A percentile compares a stretch with the other conserved stretches of the same genome.
Conservation (phyloP, 108 stramenopile species). For the Schizochytrium sp. region DNA sequence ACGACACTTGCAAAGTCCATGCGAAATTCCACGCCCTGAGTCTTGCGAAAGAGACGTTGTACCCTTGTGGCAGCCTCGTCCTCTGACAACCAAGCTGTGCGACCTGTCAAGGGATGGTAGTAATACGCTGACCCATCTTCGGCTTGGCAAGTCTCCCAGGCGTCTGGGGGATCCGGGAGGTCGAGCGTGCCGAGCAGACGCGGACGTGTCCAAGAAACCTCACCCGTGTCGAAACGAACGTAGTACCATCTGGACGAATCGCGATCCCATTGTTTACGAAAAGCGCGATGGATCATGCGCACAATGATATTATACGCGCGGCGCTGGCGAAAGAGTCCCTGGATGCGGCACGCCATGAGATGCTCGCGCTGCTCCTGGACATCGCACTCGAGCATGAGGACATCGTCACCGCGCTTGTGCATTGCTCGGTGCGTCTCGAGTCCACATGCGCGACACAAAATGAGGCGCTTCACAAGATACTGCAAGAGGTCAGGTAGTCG, state of each 20-base stretch:
- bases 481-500: not conserved
- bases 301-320: slow-evolving; percentile 12
- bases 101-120: slow-evolving; percentile 35
- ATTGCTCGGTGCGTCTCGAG: not conserved
- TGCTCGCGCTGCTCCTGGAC: slow-evolving; percentile 6
- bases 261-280: slow-evolving; percentile 48
- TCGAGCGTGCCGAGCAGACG: slow-evolving; percentile 41
- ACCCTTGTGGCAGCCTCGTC: slow-evolving; percentile 45
- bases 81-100: slow-evolving; percentile 49
- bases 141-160: slow-evolving; percentile 35
- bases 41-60: slow-evolving; percentile 32
- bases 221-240: slow-evolving; percentile 30
- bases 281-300: not conserved
- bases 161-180: slow-evolving; percentile 39
- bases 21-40: slow-evolving; percentile 39
- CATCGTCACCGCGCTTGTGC: not conserved
- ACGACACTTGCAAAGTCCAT: slow-evolving; percentile 39
- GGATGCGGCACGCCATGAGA: not conserved
- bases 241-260: slow-evolving; percentile 38
- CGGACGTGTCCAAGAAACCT: slow-evolving; percentile 41
- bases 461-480: not conserved
- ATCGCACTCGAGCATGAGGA: slow-evolving; percentile 23
- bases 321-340: slow-evolving; percentile 20
- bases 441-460: not conserved
- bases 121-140: not conserved